Conservation (phyloP, 805 yeast genomes). For the Nakazawaea pomicola region DNA sequence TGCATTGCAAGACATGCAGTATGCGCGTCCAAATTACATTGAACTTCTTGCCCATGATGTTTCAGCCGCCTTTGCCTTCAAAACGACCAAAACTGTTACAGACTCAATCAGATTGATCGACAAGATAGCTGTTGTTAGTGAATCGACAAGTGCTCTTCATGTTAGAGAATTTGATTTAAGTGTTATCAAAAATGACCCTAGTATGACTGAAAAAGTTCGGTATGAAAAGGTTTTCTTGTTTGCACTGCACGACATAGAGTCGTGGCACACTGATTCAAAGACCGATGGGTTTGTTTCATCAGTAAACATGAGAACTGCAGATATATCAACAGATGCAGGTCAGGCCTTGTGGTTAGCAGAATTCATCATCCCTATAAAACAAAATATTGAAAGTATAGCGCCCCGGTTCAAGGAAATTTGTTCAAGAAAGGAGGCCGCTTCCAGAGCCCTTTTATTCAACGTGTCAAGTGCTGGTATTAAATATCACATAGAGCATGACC, state of each 20-base stretch:
- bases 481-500: constrained; percentile 66
- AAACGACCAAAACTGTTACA: constrained; percentile 26
- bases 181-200: neutral
- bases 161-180: constrained; percentile 7
- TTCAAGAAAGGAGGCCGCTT: constrained; percentile 13
- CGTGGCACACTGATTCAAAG: constrained; percentile 27
- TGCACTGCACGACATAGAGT: constrained; percentile 25
- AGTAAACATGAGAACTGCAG: constrained; percentile 8
- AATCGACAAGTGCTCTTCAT: constrained; percentile 27
- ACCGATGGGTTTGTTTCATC: constrained; percentile 14
- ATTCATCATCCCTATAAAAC: constrained; percentile 12
- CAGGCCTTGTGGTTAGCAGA: constrained; percentile 23
- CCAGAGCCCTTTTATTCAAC: constrained; percentile 36
- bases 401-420: neutral
- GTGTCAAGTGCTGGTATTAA: constrained; percentile 34
- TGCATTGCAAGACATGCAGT: neutral
- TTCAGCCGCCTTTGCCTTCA: constrained; percentile 20
- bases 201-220: neutral
- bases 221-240: neutral
- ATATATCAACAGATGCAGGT: constrained; percentile 10
- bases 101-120: constrained; percentile 23
- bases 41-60: constrained; percentile 17
- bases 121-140: constrained; percentile 14
- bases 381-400: neutral
- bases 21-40: neutral